These are phyloP conservation scores for Suillus ampliporus DNA, from an alignment of 768 basidiomycete species.

Conservation along the genomic window DNA sequence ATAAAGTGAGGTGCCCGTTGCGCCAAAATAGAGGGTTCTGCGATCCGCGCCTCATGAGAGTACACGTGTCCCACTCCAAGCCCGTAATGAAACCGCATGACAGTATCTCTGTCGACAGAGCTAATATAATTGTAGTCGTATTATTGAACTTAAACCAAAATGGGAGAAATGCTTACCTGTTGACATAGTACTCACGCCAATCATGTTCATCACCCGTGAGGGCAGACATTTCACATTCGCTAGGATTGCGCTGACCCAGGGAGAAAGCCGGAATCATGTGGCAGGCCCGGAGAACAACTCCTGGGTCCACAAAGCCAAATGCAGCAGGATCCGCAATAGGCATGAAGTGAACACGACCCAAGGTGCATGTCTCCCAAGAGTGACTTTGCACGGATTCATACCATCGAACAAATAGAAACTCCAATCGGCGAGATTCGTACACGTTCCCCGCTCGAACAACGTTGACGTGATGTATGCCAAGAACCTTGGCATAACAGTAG, in stretches of 20 bases:
- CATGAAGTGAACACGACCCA: neutral
- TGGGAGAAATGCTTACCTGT: neutral
- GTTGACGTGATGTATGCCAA: constrained; percentile 8
- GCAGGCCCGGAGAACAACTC: neutral
- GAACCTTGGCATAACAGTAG: constrained; percentile 2
- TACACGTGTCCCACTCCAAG: constrained; percentile 11
- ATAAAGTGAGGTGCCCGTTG: too few species aligned
- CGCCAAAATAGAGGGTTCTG: too few species aligned
- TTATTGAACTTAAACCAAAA: too few species aligned
- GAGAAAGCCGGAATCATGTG: constrained; percentile 6
- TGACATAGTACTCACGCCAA: neutral
- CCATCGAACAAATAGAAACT: constrained; percentile 8
- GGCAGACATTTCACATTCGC: neutral
- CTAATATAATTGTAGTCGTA: neutral
- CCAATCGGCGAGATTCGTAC: constrained; percentile 1
- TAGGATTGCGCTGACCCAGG: neutral
- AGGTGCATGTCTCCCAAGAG: neutral
- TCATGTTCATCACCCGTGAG: neutral
- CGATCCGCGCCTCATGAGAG: neutral
- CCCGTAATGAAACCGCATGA: constrained; percentile 10
- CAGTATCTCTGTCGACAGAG: constrained; percentile 10
- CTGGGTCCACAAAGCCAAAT: constrained; percentile 10
- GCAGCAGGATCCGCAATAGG: neutral
- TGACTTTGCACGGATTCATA: neutral
- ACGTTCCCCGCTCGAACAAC: neutral